Base-by-base conservation (phyloP, 2,329 filamentous ascomycete genomes). In the Colletotrichum neosansevieriae region DNA sequence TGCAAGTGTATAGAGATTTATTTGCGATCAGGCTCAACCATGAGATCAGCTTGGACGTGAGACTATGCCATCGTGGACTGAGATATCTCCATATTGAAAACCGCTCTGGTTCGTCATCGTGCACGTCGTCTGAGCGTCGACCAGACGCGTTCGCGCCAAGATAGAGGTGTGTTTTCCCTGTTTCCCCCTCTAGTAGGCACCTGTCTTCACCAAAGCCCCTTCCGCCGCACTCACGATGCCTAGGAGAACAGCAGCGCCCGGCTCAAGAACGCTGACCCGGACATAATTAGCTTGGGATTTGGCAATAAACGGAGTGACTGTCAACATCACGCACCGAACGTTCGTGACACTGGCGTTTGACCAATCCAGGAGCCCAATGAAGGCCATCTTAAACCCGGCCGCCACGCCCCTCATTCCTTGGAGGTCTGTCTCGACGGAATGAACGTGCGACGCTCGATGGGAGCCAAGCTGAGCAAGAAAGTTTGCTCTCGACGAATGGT, bases 181-280 rank as follows among this genome's bases (percentile, higher is more conserved):
- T 21, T 11, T 17, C 53, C n/a, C 53, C n/a, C 21, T 19, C 50
- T 17, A 38, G 7, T 45, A 24, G 29, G 24, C n/a, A 7, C 57
- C 57, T 12, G 10, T 47, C 29, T 44, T 59, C 9, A 59, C 6
- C 17, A 29, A 4, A 21, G 42, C 57, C 44, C 13, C 17, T 12
- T 59, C 57, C 5, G 49, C 57, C 12, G 56, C 56, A 19, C 45
- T 60, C 19, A 24, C 47, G n/a, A 42, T 3, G 24, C 36, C 58
- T 11, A 42, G 19, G 32, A 21, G 17, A 10, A 51, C 34, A 11
- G 42, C 9, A 40, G 7, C 6, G 13, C 17, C 58, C 4, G 53
- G 15, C 34, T 34, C 34, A 15, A 51, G 13, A 13, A 17, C 13
- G 10, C 45, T 60, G 47, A 15, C 4, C 10, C 15, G 10, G 1